phyloP scores from a whole-genome alignment of 2,329 filamentous ascomycete species.

The Penicillium thymicola region DNA sequence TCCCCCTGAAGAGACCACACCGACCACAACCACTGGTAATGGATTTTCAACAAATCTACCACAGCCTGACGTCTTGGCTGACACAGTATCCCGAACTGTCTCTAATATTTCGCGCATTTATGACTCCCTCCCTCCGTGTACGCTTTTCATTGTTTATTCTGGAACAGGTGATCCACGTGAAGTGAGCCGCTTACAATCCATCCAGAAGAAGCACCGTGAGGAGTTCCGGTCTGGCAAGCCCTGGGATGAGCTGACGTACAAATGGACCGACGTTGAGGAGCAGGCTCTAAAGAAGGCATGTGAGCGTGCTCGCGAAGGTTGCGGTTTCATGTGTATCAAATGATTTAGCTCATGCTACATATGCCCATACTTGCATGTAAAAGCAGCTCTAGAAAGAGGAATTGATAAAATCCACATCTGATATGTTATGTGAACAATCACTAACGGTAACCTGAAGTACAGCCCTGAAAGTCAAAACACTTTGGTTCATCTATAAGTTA shows the following conservation, averaged over 20 bases:
- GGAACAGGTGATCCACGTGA: constrained; percentile 62
- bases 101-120: constrained; percentile 52
- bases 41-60: constrained; percentile 8
- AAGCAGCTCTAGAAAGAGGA: not conserved
- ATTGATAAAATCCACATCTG: not conserved
- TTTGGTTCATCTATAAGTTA: not conserved
- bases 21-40: constrained; percentile 11
- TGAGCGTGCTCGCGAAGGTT: constrained; percentile 54
- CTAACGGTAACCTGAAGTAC: not conserved
- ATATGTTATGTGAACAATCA: not conserved
- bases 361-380: not conserved
- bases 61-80: constrained; percentile 36
- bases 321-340: constrained; percentile 59
- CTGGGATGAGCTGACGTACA: constrained; percentile 61
- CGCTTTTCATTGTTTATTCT: constrained; percentile 61
- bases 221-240: constrained; percentile 58
- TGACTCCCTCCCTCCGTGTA: constrained; percentile 56
- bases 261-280: constrained; percentile 64
- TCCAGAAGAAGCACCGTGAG: constrained; percentile 55
- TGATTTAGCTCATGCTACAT: constrained; percentile 24
- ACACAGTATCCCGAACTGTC: constrained; percentile 50
- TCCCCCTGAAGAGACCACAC: constrained; percentile 25
- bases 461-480: not conserved
- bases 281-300: constrained; percentile 57
- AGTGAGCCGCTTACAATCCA: constrained; percentile 52